Evolutionary conservation across 805 yeast genomes (phyloP).

Genomic region (Kazachstania taianensis): DNA sequence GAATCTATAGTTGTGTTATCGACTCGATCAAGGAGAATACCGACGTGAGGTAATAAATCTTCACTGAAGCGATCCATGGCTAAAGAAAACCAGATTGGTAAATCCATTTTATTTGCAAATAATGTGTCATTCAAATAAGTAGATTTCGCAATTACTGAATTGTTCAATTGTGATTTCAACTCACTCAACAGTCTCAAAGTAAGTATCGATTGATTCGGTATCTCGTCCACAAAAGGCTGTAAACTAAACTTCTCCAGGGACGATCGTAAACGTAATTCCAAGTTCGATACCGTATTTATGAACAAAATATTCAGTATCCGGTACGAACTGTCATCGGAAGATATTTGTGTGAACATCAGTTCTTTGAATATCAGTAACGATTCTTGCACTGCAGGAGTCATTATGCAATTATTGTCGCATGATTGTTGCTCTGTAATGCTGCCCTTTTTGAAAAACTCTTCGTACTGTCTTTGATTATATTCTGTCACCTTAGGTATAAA

Average conservation of each 20-base stretch:
- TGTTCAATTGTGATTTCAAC: constrained; percentile 13
- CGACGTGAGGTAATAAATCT: constrained; percentile 7
- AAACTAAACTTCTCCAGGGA: no score
- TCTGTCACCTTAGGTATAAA: constrained; percentile 53
- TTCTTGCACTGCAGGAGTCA: constrained; percentile 4
- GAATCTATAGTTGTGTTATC: not conserved
- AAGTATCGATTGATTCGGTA: constrained; percentile 48
- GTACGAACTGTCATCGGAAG: constrained; percentile 6
- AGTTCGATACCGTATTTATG: constrained; percentile 48
- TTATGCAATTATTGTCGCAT: not conserved
- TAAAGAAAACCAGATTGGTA: constrained; percentile 6
- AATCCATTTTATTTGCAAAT: not conserved
- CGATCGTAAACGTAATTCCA: constrained; percentile 51
- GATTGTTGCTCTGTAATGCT: not conserved
- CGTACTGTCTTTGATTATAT: constrained; percentile 5
- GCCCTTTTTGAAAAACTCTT: constrained; percentile 6
- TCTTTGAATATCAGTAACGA: constrained; percentile 16
- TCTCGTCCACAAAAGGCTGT: not conserved
- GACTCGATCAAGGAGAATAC: constrained; percentile 1
- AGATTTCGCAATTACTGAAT: not conserved
- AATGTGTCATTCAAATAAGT: not conserved
- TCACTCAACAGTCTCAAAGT: constrained; percentile 44
- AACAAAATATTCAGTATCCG: constrained; percentile 30
- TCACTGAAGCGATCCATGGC: constrained; percentile 1
- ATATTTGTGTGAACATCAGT: constrained; percentile 2